Evolutionary conservation across 306 rosid genomes (phyloP).

Genomic region (Castanospermum australe): DNA sequence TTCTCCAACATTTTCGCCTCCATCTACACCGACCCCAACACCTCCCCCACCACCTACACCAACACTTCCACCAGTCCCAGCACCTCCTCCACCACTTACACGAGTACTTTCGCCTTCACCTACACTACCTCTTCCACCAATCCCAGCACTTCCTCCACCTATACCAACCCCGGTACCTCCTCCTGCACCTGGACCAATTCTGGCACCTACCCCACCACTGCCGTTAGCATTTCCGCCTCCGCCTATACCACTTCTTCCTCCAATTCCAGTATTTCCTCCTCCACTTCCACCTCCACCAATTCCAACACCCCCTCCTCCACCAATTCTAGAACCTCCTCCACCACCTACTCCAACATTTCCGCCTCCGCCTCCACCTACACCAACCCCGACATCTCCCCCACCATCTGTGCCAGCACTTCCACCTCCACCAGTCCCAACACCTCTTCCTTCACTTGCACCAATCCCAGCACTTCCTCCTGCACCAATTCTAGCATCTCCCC

Average conservation of each 20-base stretch:
- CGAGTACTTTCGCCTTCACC: background rate
- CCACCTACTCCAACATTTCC: too few relatives aligned
- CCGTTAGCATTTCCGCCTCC: background rate
- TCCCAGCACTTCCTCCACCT: background rate
- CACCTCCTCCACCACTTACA: background rate
- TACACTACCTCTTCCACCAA: background rate
- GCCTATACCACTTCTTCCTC: background rate
- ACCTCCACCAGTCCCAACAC: background rate
- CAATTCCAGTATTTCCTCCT: background rate
- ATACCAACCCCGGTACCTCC: too few relatives aligned
- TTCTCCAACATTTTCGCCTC: too few relatives aligned
- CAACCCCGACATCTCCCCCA: background rate
- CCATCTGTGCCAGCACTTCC: background rate
- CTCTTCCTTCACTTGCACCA: background rate
- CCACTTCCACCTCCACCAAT: background rate
- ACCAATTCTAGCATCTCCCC: background rate
- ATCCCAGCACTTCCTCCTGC: background rate
- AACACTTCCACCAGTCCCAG: too few relatives aligned
- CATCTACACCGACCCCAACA: background rate
- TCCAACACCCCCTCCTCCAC: background rate
- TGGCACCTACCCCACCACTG: background rate
- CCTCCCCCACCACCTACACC: background rate
- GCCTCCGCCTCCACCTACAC: background rate
- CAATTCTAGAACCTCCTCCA: background rate
- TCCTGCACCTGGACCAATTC: too few relatives aligned